Evolutionary conservation across 2,329 filamentous ascomycete genomes (phyloP), one percentile per base, ranked within the genome.

Genomic region (Thermothelomyces thermophilus): DNA sequence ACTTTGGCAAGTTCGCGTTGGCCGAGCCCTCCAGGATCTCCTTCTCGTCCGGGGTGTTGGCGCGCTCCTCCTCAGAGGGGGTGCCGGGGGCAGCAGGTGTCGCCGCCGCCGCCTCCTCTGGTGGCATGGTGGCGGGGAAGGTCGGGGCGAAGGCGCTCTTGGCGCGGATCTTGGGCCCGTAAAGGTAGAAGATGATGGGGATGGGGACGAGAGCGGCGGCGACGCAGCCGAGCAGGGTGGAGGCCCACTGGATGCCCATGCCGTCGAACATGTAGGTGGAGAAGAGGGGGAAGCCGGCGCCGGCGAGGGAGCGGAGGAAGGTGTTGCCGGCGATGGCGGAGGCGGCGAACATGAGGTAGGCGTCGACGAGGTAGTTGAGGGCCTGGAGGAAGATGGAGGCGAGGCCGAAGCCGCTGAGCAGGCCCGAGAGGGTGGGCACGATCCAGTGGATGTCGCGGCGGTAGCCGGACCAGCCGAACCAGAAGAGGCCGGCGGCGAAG

Each of bases 311-410:
- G 58, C 89, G 83, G 33, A 94, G 69, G 62, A 94, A 85, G 0
- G 87, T 86, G 67, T 90, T 93, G 19, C 83, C 88, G 5, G 88
- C 88, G 50, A 94, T 81, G 19, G 87, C 88, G 0, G 86, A 90
- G 10, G 88, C 88, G 1, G 89, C 81, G 59, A 82, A 82, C 77
- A 82, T 80, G 60, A 83, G 77, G 61, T 84, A 85, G 9, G 81
- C 82, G 61, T 91, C 87, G 51, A 90, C 83, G 3, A 91, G 78
- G 64, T 90, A 91, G 70, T 91, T 93, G 53, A 93, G 71, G 11
- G 83, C 75, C 57, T 87, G 84, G 31, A 93, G 79, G 73, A 91
- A 91, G 62, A 93, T 90, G 22, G 84, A 84, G 69, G 90, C 83
- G 62, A 93, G 82, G 5, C 87, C 87, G 40, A 88, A 86, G 3